Evolutionary conservation across 75 land plant genomes (phyloP), one percentile per base, ranked within the genome.

Genomic region (Adiantum capillusveneris): DNA sequence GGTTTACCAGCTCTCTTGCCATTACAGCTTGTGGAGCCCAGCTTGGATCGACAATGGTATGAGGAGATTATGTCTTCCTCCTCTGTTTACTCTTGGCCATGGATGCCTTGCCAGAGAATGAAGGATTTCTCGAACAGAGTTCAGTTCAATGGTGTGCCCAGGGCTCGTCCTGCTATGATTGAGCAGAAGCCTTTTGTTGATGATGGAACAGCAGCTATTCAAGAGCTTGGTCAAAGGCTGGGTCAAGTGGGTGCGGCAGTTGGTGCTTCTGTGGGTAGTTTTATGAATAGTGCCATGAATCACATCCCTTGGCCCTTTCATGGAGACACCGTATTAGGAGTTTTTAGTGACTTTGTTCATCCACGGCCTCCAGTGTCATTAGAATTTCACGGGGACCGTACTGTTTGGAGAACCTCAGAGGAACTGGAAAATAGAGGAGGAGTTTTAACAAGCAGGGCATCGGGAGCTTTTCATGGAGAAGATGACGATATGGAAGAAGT

Each of bases 231-330:
- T 46, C 68, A 70, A 50, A 75, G 73, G 53, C 46, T 89, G 9
- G 96, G 91, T 30, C 88, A 78, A 50, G 99, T 70, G 2, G 91
- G 91, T 60, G 86, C 80, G 14, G 81, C 75, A 17, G 60, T 95
- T 3, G 86, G 99, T 26, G 73, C 83, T 9, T 69, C 61, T 39
- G 46, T 95, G 61, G 83, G 81, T 36, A 91, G 87, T 7, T 31
- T 95, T 54, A 84, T 80, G 1, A 75, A 88, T 56, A 75, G 78
- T 58, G 68, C 83, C 11, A 54, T 68, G 39, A 56, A 83, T 54
- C 51, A 70, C 50, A 44, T 90, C 49, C 84, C 85, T 11, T 48
- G 57, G 29, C 73, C 70, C 20, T 73, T 76, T 42, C 34, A 64
- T 58, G 53, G 49, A 0, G 77, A 80, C 2, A 79, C 68, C 46